Evolutionary conservation across 805 yeast species (phyloP).

Genomic region (Starmerella sp.): DNA sequence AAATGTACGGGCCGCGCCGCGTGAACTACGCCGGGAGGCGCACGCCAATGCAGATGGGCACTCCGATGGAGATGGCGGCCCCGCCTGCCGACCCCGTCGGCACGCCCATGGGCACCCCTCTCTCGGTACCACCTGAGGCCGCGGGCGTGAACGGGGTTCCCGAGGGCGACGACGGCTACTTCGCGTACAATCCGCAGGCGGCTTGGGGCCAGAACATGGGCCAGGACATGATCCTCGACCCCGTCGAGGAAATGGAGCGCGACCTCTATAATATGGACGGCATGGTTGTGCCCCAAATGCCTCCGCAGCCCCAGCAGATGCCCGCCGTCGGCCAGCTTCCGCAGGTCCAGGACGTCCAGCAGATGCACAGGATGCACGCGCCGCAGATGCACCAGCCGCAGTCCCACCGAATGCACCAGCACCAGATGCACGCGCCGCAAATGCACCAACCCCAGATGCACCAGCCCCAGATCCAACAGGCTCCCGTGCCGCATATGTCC

Average conservation of each 20-base stretch:
- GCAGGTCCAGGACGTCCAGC: background rate
- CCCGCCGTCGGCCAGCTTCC: background rate
- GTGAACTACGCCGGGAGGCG: slow-evolving; percentile 4
- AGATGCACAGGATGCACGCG: background rate
- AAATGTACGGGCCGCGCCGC: slow-evolving; percentile 16
- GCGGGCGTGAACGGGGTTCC: background rate
- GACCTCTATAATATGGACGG: slow-evolving; percentile 14
- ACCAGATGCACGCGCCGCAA: background rate
- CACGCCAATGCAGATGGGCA: slow-evolving; percentile 6
- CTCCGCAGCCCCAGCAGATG: background rate
- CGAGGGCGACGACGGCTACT: slow-evolving; percentile 5
- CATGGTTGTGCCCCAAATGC: slow-evolving; percentile 1
- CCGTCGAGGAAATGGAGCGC: slow-evolving; percentile 21
- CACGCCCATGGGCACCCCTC: slow-evolving; percentile 11
- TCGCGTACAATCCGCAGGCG: slow-evolving; percentile 4
- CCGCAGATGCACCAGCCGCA: background rate
- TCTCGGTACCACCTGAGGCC: slow-evolving; percentile 1
- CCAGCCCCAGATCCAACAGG: background rate
- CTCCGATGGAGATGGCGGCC: slow-evolving; percentile 7
- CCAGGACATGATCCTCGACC: slow-evolving; percentile 14
- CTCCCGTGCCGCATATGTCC: background rate
- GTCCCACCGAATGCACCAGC: background rate
- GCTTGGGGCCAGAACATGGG: background rate
- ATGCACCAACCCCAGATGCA: slow-evolving; percentile 1
- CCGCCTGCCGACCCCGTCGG: background rate